phyloP scores from a whole-genome alignment of 2,329 filamentous ascomycete species.

The Stagonosporopsis tanaceti region DNA sequence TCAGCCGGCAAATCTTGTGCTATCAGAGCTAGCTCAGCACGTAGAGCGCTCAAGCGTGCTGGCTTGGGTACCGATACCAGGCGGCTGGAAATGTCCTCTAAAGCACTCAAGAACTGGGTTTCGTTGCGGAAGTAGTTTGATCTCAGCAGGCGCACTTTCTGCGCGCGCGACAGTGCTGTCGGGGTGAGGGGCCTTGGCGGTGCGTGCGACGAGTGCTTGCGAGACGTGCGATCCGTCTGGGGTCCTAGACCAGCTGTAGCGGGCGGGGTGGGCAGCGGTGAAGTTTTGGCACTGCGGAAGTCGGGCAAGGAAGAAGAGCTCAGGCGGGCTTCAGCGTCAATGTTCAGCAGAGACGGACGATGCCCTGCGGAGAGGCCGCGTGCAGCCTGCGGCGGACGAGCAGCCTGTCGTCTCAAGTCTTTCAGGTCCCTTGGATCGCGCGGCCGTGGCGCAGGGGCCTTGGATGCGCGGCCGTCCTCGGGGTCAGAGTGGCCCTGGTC shows the following conservation, averaged over 20 bases:
- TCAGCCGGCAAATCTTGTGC: slow-evolving; percentile 83
- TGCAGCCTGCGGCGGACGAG: slow-evolving; percentile 30
- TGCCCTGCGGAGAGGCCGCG: slow-evolving; percentile 43
- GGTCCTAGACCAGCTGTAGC: slow-evolving; percentile 53
- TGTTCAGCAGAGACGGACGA: slow-evolving; percentile 61
- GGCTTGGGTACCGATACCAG: slow-evolving; percentile 82
- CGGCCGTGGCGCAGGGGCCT: slow-evolving; percentile 49
- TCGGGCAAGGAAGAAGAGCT: slow-evolving; percentile 75
- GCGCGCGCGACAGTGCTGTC: slow-evolving; percentile 67
- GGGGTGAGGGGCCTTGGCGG: slow-evolving; percentile 63
- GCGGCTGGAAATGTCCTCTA: slow-evolving; percentile 86
- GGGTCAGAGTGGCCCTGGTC: slow-evolving; percentile 47
- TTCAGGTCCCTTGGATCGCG: slow-evolving; percentile 36
- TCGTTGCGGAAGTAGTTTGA: slow-evolving; percentile 86
- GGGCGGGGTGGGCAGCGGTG: slow-evolving; percentile 49
- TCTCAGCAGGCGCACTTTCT: slow-evolving; percentile 76
- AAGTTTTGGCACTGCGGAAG: slow-evolving; percentile 60
- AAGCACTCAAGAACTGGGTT: slow-evolving; percentile 79
- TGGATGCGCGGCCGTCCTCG: slow-evolving; percentile 44
- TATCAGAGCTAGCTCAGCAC: slow-evolving; percentile 81
- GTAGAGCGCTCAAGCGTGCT: slow-evolving; percentile 79
- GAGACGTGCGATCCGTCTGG: slow-evolving; percentile 45
- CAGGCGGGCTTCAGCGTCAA: slow-evolving; percentile 67
- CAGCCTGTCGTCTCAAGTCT: slow-evolving; percentile 41
- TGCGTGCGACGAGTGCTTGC: slow-evolving; percentile 64